Base-by-base conservation (phyloP, 1,284 basidiomycete species). In the Anthracocystis setariae region DNA sequence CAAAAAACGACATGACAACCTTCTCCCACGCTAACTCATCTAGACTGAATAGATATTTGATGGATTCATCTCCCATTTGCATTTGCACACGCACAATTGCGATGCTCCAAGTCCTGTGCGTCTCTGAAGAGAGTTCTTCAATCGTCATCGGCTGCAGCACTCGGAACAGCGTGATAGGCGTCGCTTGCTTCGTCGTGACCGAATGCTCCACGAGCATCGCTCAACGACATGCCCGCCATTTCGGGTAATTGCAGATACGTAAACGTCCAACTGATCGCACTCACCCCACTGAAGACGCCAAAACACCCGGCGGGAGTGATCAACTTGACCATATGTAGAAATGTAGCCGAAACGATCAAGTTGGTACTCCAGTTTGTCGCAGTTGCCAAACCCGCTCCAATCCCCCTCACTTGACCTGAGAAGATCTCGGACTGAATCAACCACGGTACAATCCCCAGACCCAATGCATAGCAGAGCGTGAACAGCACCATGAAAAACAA, bases 401-500 rank as follows among this genome's bases (percentile, higher is more conserved):
- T 5, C 1, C 73, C 63, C 13, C 74, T 50, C 2, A 72, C 54
- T 15, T 64, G 62, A 23, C 64, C 68, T 7, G 71, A 59, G 17
- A 79, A 76, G 40, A 75, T 65, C 32, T 80, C 78, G 8, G 74
- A 63, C 50, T 76, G 73, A 15, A 80, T 57, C 8, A 80, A 58
- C 78, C 78, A 80, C 0, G 78, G 78, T 0, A 79, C 52, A 24
- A 78, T 76, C 4, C 78, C 78, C 4, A 77, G 43, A 2, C 78
- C 78, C 12, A 80, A 65, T 2, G 78, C 77, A 29, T 78, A 80
- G 49, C 40, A 65, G 20, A 77, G 65, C 20, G 69, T 73, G 38
- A 72, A 69, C 0, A 70, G 32, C 43, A 78, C 57, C 71, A 78
- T 74, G 18, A 50, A 61, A 0, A 55, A 7, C 17, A 77, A 45